phyloP scores from a whole-genome alignment of 2,329 filamentous ascomycete species.

The Emydomyces testavorans region DNA sequence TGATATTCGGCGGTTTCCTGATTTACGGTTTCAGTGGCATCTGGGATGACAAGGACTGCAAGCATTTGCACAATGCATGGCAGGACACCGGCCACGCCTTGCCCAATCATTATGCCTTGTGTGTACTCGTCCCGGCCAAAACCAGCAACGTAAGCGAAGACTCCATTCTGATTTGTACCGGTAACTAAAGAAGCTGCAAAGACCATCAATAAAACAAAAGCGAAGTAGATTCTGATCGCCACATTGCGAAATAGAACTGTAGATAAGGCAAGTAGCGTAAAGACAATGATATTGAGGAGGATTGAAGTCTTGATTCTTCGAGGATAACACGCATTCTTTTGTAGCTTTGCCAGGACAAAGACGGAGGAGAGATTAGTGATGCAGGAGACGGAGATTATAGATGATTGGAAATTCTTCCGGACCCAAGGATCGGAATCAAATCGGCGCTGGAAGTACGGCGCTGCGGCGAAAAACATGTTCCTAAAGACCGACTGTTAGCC shows the following conservation, averaged over 20 bases:
- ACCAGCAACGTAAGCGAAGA: conserved; percentile 79
- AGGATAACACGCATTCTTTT: conserved; percentile 75
- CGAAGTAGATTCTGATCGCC: conserved; percentile 58
- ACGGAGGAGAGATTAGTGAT: conserved; percentile 68
- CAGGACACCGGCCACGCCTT: conserved; percentile 81
- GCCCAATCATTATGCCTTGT: conserved; percentile 90
- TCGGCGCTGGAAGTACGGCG: conserved; percentile 80
- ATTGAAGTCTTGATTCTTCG: conserved; percentile 71
- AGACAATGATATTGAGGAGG: conserved; percentile 63
- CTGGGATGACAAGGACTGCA: conserved; percentile 58
- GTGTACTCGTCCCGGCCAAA: conserved; percentile 83
- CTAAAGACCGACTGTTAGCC: conserved; percentile 35
- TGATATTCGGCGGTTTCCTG: conserved; percentile 29
- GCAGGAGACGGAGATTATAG: conserved; percentile 77
- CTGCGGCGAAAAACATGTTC: conserved; percentile 97
- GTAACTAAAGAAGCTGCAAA: conserved; percentile 67
- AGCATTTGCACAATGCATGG: conserved; percentile 79
- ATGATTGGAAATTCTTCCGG: conserved; percentile 72
- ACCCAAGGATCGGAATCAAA: conserved; percentile 62
- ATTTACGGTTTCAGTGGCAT: conserved; percentile 31
- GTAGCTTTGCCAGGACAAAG: conserved; percentile 65
- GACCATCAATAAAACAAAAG: conserved; percentile 72
- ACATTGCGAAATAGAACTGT: conserved; percentile 56
- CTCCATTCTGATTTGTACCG: conserved; percentile 81
- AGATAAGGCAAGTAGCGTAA: conserved; percentile 66